Evolutionary conservation across 2,329 filamentous ascomycete species (phyloP).

Genomic region (Ceratocystis lukuohia): DNA sequence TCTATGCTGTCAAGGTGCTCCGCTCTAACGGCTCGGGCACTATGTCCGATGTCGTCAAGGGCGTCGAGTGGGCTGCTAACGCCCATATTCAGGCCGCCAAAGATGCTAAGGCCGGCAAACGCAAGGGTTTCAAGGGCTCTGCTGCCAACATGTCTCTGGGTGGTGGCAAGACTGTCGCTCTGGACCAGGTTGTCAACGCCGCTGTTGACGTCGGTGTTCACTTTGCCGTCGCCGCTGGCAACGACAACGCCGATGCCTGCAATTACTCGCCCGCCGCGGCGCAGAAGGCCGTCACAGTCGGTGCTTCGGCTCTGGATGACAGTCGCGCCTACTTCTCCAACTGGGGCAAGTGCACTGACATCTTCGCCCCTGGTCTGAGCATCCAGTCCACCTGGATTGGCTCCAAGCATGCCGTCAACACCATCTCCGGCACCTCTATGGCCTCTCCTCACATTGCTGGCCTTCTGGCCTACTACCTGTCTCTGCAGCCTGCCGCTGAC

Average conservation of each 20-base stretch:
- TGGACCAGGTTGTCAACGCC: conserved; percentile 87
- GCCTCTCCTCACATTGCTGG: conserved; percentile 93
- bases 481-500: conserved; percentile 78
- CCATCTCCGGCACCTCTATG: conserved; percentile 99
- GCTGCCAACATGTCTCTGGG: conserved; percentile 99
- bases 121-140: conserved; percentile 96
- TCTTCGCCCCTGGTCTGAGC: conserved; percentile 94
- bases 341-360: conserved; percentile 98
- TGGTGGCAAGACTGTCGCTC: conserved; percentile 85
- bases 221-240: conserved; percentile 96
- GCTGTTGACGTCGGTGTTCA: conserved; percentile 84
- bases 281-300: conserved; percentile 83
- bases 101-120: conserved; percentile 71
- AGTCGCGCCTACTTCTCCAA: conserved; percentile 99
- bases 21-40: conserved; percentile 92
- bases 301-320: conserved; percentile 83
- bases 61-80: conserved; percentile 85
- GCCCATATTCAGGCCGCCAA: conserved; percentile 63
- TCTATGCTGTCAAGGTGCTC: conserved; percentile 97
- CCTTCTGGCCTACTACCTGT: conserved; percentile 95
- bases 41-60: conserved; percentile 98
- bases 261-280: conserved; percentile 97
- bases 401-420: conserved; percentile 91
- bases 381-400: conserved; percentile 98
- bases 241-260: conserved; percentile 98